Conservation (phyloP, 2,329 filamentous ascomycete species). For the Hypocreales sp. region DNA sequence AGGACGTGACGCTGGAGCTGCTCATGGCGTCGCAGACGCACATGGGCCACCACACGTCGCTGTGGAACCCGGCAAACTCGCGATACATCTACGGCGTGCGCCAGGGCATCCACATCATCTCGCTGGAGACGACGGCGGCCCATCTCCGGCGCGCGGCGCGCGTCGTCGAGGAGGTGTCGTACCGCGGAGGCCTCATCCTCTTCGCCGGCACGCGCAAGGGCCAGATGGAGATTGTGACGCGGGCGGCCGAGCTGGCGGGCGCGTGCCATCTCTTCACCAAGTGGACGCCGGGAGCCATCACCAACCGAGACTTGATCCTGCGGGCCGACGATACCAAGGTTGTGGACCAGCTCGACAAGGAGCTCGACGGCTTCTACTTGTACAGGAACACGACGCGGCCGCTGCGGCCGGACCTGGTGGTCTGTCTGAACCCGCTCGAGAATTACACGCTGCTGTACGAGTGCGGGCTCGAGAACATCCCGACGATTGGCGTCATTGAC, state of each 20-base stretch:
- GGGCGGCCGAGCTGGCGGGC: conserved; percentile 60
- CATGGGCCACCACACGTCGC: conserved; percentile 76
- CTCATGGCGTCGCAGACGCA: conserved; percentile 78
- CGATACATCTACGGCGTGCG: conserved; percentile 88
- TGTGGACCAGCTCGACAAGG: conserved; percentile 58
- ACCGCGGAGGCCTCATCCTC: conserved; percentile 68
- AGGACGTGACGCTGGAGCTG: conserved; percentile 78
- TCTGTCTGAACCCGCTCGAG: conserved; percentile 85
- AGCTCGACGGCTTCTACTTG: conserved; percentile 44
- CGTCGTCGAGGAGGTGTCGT: conserved; percentile 75
- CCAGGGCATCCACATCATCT: conserved; percentile 83
- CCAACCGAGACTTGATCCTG: conserved; percentile 86
- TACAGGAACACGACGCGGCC: conserved; percentile 48
- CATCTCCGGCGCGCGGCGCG: conserved; percentile 88
- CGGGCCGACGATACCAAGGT: conserved; percentile 53
- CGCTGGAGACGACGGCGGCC: conserved; percentile 73
- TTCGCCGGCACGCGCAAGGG: conserved; percentile 80
- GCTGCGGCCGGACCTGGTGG: conserved; percentile 75
- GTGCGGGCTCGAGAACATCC: conserved; percentile 74
- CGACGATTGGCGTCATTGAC: conserved; percentile 89
- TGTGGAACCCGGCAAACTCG: conserved; percentile 91
- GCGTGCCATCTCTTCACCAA: conserved; percentile 83
- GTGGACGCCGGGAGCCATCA: conserved; percentile 85
- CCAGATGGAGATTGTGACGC: conserved; percentile 67
- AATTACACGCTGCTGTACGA: conserved; percentile 85